Conservation (phyloP, 371 early-diverging fungal species). For the Haplosporangium sp. region DNA sequence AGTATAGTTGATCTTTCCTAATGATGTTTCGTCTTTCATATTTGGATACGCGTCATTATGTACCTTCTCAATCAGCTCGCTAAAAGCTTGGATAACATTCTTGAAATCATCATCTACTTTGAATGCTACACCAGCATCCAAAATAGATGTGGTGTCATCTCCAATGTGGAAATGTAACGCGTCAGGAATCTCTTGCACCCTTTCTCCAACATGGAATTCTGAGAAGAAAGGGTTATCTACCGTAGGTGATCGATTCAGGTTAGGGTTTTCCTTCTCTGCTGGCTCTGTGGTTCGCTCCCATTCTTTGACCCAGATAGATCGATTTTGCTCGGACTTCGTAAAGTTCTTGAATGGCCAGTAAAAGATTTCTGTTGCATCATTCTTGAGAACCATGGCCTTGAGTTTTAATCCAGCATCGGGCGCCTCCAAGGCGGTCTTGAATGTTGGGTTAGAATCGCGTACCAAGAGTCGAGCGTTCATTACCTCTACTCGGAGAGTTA, state of each 20-base stretch:
- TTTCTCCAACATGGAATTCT: slow-evolving; percentile 10
- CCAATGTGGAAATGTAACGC: slow-evolving; percentile 36
- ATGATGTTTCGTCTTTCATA: no score
- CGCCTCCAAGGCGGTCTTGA: background rate
- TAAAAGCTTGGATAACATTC: slow-evolving; percentile 17
- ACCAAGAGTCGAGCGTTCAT: slow-evolving; percentile 31
- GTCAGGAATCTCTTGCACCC: slow-evolving; percentile 18
- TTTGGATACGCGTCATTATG: background rate
- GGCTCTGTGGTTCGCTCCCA: slow-evolving; percentile 28
- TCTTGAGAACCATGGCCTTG: slow-evolving; percentile 20
- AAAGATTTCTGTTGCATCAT: slow-evolving; percentile 24
- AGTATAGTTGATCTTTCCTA: no score
- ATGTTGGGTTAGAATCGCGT: slow-evolving; percentile 19
- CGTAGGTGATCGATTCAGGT: slow-evolving; percentile 6
- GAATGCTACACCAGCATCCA: slow-evolving; percentile 19
- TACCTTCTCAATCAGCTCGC: slow-evolving; percentile 23
- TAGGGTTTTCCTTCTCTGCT: slow-evolving; percentile 2
- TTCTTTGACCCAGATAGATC: slow-evolving; percentile 25
- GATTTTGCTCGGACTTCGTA: slow-evolving; percentile 18
- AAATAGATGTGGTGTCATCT: slow-evolving; percentile 12
- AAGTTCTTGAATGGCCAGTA: slow-evolving; percentile 37
- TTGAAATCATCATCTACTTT: slow-evolving; percentile 32
- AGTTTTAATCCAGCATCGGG: slow-evolving; percentile 10
- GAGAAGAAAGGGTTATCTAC: slow-evolving; percentile 39
- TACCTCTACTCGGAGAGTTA: slow-evolving; percentile 29